These are phyloP conservation scores for Podospora comata DNA, from an alignment of 495 filamentous ascomycete species.

Conservation along the genomic window DNA sequence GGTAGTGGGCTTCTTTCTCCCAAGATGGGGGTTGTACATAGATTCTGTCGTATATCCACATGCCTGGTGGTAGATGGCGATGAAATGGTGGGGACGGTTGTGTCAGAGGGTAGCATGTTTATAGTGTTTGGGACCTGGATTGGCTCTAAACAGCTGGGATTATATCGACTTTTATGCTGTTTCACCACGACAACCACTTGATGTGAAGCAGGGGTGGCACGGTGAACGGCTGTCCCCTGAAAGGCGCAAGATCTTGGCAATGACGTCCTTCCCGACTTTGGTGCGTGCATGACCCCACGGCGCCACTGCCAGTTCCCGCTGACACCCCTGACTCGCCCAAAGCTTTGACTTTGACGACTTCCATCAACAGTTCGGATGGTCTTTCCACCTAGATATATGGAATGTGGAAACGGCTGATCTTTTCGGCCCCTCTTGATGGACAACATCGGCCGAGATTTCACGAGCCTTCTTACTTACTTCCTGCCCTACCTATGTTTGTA, in stretches of 20 bases:
- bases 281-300: neutral
- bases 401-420: neutral
- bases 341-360: neutral
- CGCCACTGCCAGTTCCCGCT: neutral
- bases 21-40: neutral
- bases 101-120: neutral
- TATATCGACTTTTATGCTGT: neutral
- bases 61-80: neutral
- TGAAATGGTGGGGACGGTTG: neutral
- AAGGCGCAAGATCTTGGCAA: neutral
- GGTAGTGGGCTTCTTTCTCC: neutral
- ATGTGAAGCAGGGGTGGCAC: neutral
- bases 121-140: neutral
- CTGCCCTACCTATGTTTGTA: too few relatives aligned
- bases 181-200: neutral
- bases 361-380: neutral
- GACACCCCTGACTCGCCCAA: neutral
- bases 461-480: neutral
- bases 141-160: neutral
- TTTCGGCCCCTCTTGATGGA: neutral
- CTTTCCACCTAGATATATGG: neutral
- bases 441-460: neutral
- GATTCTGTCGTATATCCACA: neutral
- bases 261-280: neutral
- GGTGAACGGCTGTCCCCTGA: neutral